Percentiles rank a stretch among this genome's conserved stretches.
These are phyloP conservation scores for Millerozyma acaciae DNA, from an alignment of 805 yeast species.

Conservation along the genomic window DNA sequence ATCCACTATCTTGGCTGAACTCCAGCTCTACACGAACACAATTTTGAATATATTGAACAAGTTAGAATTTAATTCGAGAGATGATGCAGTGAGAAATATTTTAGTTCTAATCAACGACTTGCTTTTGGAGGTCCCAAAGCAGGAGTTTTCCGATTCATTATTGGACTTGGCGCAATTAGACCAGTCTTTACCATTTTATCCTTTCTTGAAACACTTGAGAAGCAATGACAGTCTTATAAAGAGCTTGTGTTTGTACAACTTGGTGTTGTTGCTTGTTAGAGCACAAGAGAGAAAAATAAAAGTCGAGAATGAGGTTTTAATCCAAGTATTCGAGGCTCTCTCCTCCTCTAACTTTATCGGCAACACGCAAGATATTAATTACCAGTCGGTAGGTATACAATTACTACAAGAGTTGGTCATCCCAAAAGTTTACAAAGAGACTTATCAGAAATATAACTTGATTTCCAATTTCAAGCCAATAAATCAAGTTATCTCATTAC, in stretches of 20 bases:
- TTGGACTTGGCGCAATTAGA: constrained; percentile 41
- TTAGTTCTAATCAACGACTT: constrained; percentile 62
- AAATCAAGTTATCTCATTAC: constrained; percentile 23
- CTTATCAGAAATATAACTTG: constrained; percentile 40
- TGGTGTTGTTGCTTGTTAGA: constrained; percentile 44
- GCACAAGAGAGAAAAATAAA: constrained; percentile 14
- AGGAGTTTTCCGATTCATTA: constrained; percentile 35
- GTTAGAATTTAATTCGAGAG: constrained; percentile 41
- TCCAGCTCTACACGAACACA: constrained; percentile 52
- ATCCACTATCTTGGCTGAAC: constrained; percentile 38
- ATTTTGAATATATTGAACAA: constrained; percentile 52
- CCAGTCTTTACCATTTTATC: constrained; percentile 47
- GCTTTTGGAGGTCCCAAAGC: constrained; percentile 33
- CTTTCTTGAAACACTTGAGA: constrained; percentile 49
- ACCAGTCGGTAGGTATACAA: constrained; percentile 60
- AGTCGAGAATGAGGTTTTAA: constrained; percentile 37
- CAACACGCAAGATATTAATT: constrained; percentile 36
- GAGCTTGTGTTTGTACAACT: constrained; percentile 51
- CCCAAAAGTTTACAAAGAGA: constrained; percentile 47
- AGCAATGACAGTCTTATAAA: constrained; percentile 55
- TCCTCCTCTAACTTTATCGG: constrained; percentile 27
- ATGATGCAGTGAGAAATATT: constrained; percentile 63
- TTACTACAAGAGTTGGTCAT: constrained; percentile 59
- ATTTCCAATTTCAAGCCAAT: constrained; percentile 31
- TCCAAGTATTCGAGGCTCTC: constrained; percentile 36